phyloP scores from a whole-genome alignment of 148 eudicot species.

The Cornus kousa region DNA sequence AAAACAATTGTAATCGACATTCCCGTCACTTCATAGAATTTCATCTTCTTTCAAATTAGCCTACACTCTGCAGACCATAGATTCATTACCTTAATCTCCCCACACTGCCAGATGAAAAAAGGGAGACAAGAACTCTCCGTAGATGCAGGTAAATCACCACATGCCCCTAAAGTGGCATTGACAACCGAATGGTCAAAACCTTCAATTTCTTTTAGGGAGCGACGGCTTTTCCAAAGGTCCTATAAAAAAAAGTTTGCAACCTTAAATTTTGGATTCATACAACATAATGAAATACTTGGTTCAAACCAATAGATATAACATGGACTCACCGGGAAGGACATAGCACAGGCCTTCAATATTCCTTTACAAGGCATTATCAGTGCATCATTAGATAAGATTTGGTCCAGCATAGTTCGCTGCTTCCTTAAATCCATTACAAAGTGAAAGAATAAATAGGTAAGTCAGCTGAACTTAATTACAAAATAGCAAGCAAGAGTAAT shows the following conservation, averaged over 20 bases:
- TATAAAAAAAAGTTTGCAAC: conserved; percentile 19
- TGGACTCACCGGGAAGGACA: conserved; percentile 79
- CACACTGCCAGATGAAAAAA: conserved; percentile 83
- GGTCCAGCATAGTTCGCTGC: conserved; percentile 65
- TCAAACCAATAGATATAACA: neutral
- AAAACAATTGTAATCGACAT: neutral
- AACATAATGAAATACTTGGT: neutral
- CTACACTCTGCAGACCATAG: neutral
- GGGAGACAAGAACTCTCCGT: conserved; percentile 58
- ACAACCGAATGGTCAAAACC: conserved; percentile 77
- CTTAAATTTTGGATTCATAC: neutral
- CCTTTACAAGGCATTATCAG: conserved; percentile 78
- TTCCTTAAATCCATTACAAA: conserved; percentile 48
- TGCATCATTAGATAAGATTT: conserved; percentile 56
- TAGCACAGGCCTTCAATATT: conserved; percentile 68
- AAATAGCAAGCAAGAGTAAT: no score
- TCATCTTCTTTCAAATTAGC: neutral
- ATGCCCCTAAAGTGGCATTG: conserved; percentile 70
- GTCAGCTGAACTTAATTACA: neutral
- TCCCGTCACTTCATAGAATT: neutral
- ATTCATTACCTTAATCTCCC: conserved; percentile 58
- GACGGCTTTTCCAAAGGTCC: conserved; percentile 92
- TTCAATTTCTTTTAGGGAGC: conserved; percentile 61
- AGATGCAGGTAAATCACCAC: conserved; percentile 55
- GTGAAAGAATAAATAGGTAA: neutral